A percentile compares a stretch with the other conserved stretches of the same genome.
Conservation (phyloP, 2,329 filamentous ascomycete genomes). For the Aspergillus fijiensis region DNA sequence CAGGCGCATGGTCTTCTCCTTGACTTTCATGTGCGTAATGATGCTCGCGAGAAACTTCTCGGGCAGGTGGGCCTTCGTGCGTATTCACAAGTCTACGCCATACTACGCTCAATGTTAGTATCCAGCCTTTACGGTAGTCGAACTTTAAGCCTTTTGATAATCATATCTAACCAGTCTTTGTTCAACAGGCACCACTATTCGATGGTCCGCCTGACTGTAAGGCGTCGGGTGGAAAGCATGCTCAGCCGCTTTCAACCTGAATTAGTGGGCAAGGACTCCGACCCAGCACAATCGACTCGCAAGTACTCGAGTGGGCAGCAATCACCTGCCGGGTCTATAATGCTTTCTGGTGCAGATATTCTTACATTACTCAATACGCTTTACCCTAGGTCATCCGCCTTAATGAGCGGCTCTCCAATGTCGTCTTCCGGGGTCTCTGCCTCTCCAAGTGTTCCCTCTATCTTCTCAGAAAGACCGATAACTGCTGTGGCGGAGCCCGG, state of each 20-base stretch:
- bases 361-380: constrained; percentile 78
- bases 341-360: constrained; percentile 76
- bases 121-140: constrained; percentile 6
- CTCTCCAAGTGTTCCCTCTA: constrained; percentile 20
- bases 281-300: constrained; percentile 45
- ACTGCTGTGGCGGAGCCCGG: constrained; percentile 29
- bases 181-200: constrained; percentile 37
- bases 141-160: neutral
- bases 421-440: constrained; percentile 27
- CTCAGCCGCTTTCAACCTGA: constrained; percentile 29
- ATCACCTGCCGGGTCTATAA: constrained; percentile 62
- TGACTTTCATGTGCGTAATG: constrained; percentile 89
- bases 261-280: constrained; percentile 5
- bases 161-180: neutral
- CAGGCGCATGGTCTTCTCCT: constrained; percentile 66
- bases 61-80: constrained; percentile 76
- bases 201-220: constrained; percentile 34
- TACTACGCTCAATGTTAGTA: constrained; percentile 66
- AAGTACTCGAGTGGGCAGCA: constrained; percentile 41
- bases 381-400: constrained; percentile 57
- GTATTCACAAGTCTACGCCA: constrained; percentile 75
- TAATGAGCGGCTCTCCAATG: constrained; percentile 29
- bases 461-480: constrained; percentile 22
- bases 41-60: constrained; percentile 74
- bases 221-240: constrained; percentile 41